phyloP scores from a whole-genome alignment of 2,329 filamentous ascomycete species.

The Phoma herbarum region DNA sequence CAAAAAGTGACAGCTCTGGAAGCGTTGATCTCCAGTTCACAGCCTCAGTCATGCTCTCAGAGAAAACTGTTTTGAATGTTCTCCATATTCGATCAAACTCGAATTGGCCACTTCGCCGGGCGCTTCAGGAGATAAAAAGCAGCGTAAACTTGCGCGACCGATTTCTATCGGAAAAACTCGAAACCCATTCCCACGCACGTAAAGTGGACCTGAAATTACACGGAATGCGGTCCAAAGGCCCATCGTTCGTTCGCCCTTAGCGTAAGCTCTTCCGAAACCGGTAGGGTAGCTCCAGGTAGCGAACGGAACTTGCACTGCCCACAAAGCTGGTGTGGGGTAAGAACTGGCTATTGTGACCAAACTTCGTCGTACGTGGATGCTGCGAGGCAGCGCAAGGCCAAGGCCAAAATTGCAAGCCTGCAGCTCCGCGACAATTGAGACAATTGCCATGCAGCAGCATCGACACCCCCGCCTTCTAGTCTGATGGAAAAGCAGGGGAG shows the following conservation, averaged over 20 bases:
- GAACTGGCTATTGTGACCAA: conserved; percentile 4
- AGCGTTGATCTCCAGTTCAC: background rate
- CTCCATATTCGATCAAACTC: background rate
- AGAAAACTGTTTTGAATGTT: background rate
- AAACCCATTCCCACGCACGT: conserved; percentile 4
- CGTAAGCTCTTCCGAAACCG: conserved; percentile 6
- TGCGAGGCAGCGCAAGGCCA: conserved; percentile 1
- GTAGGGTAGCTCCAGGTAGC: conserved; percentile 2
- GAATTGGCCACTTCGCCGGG: background rate
- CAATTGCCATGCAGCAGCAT: conserved; percentile 1
- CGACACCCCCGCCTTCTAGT: conserved; percentile 4
- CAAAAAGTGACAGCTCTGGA: conserved; percentile 17
- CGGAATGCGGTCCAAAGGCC: conserved; percentile 10
- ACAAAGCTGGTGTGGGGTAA: conserved; percentile 6
- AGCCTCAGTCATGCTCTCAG: background rate
- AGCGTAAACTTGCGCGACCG: background rate
- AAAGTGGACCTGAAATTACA: conserved; percentile 8
- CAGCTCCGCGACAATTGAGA: conserved; percentile 2
- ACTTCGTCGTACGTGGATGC: background rate
- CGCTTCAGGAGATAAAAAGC: conserved; percentile 6
- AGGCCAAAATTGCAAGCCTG: conserved; percentile 3
- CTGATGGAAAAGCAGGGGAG: conserved; percentile 16
- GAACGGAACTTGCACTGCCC: conserved; percentile 3
- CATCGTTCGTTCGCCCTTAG: conserved; percentile 11
- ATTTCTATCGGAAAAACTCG: conserved; percentile 3